A percentile compares a stretch with the other conserved stretches of the same genome.
Evolutionary conservation across 371 early-diverging fungal genomes (phyloP).

Genomic region (Mortierella sp.): DNA sequence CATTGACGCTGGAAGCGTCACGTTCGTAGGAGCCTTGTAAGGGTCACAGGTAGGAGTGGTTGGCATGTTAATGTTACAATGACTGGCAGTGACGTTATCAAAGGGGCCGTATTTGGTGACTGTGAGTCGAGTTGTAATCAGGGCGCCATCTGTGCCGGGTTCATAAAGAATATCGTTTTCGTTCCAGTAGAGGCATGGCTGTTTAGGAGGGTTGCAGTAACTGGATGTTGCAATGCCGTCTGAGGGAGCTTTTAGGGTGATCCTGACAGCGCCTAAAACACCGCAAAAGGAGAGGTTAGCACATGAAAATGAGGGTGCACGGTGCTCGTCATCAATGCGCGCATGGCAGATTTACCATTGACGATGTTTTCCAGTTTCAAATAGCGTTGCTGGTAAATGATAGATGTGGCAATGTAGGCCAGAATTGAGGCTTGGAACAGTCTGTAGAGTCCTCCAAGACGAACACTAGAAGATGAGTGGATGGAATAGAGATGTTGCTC

Average conservation of each 20-base stretch:
- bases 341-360: conserved; percentile 19
- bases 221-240: conserved; percentile 23
- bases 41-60: conserved; percentile 35
- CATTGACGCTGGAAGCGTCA: conserved; percentile 14
- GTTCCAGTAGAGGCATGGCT: conserved; percentile 41
- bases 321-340: not conserved
- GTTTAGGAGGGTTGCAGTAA: conserved; percentile 26
- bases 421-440: conserved; percentile 49
- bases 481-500: not conserved
- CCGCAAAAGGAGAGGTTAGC: not conserved
- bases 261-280: conserved; percentile 44
- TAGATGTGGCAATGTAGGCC: conserved; percentile 39
- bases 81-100: conserved; percentile 5
- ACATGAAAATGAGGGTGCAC: too few relatives aligned
- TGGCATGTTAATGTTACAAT: conserved; percentile 43
- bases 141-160: conserved; percentile 43
- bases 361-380: conserved; percentile 46
- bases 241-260: conserved; percentile 42
- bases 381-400: conserved; percentile 49
- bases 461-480: conserved; percentile 20
- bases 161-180: conserved; percentile 49
- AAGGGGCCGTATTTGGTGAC: conserved; percentile 45
- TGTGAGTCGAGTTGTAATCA: conserved; percentile 52
- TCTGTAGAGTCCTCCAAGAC: conserved; percentile 47
- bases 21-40: conserved; percentile 22